Evolutionary conservation across 164 flowering plant genomes (phyloP).

Genomic region (Vitis cinerea): DNA sequence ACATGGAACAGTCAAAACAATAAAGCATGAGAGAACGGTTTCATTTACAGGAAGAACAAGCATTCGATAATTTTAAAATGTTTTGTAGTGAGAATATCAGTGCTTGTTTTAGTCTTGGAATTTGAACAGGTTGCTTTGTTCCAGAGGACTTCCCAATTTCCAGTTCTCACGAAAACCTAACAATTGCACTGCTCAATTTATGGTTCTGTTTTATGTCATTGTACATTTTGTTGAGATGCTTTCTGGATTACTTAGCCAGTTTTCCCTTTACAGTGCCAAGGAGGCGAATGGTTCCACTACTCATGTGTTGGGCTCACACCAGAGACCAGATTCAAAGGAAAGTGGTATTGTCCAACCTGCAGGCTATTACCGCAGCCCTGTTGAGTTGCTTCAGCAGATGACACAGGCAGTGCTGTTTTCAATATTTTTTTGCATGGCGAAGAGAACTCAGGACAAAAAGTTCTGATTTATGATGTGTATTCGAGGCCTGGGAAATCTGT

Average conservation of each 20-base stretch:
- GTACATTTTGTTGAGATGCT: not conserved
- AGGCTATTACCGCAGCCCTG: slow-evolving; percentile 40
- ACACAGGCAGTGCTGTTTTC: not conserved
- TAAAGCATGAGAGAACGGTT: too few species aligned
- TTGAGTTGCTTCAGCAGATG: not conserved
- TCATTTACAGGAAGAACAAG: not conserved
- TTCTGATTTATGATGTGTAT: too few species aligned
- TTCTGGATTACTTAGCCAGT: not conserved
- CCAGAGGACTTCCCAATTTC: not conserved
- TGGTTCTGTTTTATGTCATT: too few species aligned
- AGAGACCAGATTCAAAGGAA: slow-evolving; percentile 97
- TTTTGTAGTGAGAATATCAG: not conserved
- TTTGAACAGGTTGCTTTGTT: not conserved
- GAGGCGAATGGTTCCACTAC: slow-evolving; percentile 99
- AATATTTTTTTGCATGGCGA: not conserved
- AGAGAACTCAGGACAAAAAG: not conserved
- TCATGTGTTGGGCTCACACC: slow-evolving; percentile 95
- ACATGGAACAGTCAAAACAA: too few species aligned
- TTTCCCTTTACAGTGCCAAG: slow-evolving; percentile 77
- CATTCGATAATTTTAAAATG: not conserved
- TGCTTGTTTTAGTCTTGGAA: not conserved
- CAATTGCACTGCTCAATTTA: too few species aligned
- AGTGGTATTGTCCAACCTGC: slow-evolving; percentile 98
- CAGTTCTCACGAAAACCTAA: too few species aligned
- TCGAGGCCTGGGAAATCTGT: too few species aligned